These are phyloP conservation scores for Diplocarpon rosae DNA, from an alignment of 2,329 filamentous ascomycete genomes.

Conservation along the genomic window DNA sequence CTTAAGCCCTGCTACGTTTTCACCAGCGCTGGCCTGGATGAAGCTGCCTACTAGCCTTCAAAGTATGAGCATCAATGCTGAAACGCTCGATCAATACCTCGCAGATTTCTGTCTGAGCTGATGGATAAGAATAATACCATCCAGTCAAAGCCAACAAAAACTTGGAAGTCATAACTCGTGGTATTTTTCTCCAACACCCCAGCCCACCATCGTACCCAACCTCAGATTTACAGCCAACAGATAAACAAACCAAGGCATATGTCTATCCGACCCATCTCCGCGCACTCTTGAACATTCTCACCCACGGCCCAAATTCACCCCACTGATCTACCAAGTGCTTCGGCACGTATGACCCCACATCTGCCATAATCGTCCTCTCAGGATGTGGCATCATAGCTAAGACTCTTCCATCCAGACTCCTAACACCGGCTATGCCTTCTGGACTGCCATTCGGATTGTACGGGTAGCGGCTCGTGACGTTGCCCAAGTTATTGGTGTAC, in stretches of 20 bases:
- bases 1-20: too few relatives aligned
- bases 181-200: too few relatives aligned
- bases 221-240: background rate
- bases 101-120: too few relatives aligned
- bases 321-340: conserved; percentile 43
- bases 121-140: too few relatives aligned
- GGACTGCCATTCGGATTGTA: conserved; percentile 72
- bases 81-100: too few relatives aligned
- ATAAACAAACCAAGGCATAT: background rate
- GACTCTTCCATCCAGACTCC: conserved; percentile 54
- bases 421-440: conserved; percentile 56
- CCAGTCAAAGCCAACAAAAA: too few relatives aligned
- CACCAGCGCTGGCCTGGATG: too few relatives aligned
- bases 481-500: conserved; percentile 74
- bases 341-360: conserved; percentile 56
- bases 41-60: too few relatives aligned
- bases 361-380: conserved; percentile 56
- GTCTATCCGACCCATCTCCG: conserved; percentile 48
- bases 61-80: too few relatives aligned
- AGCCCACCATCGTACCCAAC: background rate
- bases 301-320: conserved; percentile 64
- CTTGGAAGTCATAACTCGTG: too few relatives aligned
- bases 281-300: conserved; percentile 60
- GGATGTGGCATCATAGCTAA: conserved; percentile 68
- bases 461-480: conserved; percentile 72